Conservation (phyloP, 257 asterid species). For the Gentiana macrophylla region DNA sequence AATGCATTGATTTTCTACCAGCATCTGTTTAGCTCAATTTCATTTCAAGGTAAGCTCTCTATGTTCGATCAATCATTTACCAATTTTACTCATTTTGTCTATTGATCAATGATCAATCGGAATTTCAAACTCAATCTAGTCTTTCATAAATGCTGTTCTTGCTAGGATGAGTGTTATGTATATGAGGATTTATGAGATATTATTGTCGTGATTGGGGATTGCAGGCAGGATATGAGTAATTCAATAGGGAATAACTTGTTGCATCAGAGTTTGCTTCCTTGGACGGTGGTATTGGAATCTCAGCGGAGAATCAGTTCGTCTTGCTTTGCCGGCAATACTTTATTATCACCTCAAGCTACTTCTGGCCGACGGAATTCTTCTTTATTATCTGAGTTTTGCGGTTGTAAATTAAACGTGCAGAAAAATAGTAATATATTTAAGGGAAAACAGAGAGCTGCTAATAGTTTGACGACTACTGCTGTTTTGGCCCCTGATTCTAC, state of each 20-base stretch:
- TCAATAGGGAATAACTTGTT: conserved; percentile 71
- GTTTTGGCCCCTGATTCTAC: conserved; percentile 44
- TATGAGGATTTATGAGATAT: no score
- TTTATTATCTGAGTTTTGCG: conserved; percentile 53
- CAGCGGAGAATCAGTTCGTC: conserved; percentile 54
- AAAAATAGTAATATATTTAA: conserved; percentile 29
- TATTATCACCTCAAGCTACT: conserved; percentile 55
- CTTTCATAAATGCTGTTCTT: no score
- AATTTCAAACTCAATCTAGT: no score
- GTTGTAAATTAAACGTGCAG: conserved; percentile 35
- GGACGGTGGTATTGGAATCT: conserved; percentile 35
- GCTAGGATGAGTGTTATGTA: neutral
- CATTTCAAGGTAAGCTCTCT: no score
- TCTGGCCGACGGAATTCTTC: conserved; percentile 35
- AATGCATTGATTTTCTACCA: no score
- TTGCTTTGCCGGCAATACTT: conserved; percentile 54
- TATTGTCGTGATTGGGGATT: neutral
- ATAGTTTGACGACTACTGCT: conserved; percentile 39
- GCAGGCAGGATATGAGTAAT: conserved; percentile 42
- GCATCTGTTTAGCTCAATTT: no score
- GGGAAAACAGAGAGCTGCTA: conserved; percentile 35
- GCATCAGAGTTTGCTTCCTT: conserved; percentile 56
- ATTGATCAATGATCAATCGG: no score
- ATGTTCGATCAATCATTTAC: no score
- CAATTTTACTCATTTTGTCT: no score